Evolutionary conservation across 2,329 filamentous ascomycete species (phyloP).

Genomic region (Colletotrichum spinosum): DNA sequence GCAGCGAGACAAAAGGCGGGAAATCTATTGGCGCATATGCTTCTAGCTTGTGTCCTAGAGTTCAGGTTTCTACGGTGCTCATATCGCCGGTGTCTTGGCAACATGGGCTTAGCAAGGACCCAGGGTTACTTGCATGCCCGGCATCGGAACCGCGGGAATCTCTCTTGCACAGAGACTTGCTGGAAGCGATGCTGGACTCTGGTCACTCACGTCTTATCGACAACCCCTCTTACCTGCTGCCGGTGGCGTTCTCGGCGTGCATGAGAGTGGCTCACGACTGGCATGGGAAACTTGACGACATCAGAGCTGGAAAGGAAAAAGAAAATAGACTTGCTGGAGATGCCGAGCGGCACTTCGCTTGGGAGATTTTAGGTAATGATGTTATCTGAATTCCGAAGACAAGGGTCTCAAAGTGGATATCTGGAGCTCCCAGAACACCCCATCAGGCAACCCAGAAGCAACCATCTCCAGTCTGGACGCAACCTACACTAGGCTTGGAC

Average conservation of each 20-base stretch:
- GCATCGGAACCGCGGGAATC: slow-evolving; percentile 29
- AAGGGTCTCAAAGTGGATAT: slow-evolving; percentile 17
- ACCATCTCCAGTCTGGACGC: slow-evolving; percentile 2
- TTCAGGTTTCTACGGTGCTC: neutral
- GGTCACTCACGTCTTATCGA: neutral
- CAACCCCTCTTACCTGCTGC: no score
- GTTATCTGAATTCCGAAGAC: neutral
- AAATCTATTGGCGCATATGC: slow-evolving; percentile 23
- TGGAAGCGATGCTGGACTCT: slow-evolving; percentile 3
- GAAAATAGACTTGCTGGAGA: neutral
- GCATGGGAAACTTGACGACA: neutral
- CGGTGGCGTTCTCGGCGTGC: neutral
- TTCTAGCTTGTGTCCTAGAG: slow-evolving; percentile 3
- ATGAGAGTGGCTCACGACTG: neutral
- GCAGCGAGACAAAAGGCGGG: neutral
- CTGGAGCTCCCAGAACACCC: slow-evolving; percentile 9
- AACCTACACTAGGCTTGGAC: neutral
- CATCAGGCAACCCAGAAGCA: slow-evolving; percentile 18
- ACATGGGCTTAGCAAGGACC: slow-evolving; percentile 8
- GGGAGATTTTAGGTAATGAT: slow-evolving; percentile 17
- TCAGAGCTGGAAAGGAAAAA: neutral
- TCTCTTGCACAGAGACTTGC: neutral
- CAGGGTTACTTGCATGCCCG: slow-evolving; percentile 10
- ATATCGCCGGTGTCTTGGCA: slow-evolving; percentile 28
- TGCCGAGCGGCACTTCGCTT: neutral